Base-by-base conservation (phyloP, 495 filamentous ascomycete genomes). In the Extremus antarcticus region DNA sequence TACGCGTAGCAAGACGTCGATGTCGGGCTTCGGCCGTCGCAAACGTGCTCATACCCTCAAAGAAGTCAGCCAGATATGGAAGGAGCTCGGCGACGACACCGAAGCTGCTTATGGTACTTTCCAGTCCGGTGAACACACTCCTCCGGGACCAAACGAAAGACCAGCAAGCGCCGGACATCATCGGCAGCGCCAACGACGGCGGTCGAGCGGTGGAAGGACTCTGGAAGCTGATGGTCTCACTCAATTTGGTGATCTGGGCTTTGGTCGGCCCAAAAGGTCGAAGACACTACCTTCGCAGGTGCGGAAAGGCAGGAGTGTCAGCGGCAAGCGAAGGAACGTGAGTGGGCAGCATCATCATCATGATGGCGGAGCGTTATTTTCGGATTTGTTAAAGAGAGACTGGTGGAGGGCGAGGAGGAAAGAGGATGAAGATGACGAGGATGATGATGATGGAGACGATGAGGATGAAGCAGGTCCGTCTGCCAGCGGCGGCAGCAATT, bases 21-120 rank as follows among this genome's bases (percentile, higher is more conserved):
- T 19, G 35, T 21, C 32, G n/a, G 47, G 10, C 17, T 32, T 7
- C 15, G 24, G 53, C 61, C 15, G 60, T 17, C 55, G 62, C 10
- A 61, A 53, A 29, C 43, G 62, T 7, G 56, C 54, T 1, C 19
- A 22, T 4, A 63, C 61, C 43, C 57, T 63, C 3, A 54, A 57
- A 29, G 61, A 61, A 17, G 58, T 59, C 32, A 39, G 47, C 22
- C 57, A 68, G 29, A 70, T 71, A 38, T 71, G 68, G 68, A 57
- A 71, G 35, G 68, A 71, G 51, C 61, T 71, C 1, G 63, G 65
- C 45, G 68, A 71, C 47, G 51, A 46, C 25, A 66, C 68, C 3
- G 53, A 53, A n/a, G 17, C 11, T 38, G 51, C 39, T 1, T 62
- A 58, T 23, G 56, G 56, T 22, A 62, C 59, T 1, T 62, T 62